Base-by-base conservation (phyloP, 305 asterid genomes). In the Fraxinus velutina region DNA sequence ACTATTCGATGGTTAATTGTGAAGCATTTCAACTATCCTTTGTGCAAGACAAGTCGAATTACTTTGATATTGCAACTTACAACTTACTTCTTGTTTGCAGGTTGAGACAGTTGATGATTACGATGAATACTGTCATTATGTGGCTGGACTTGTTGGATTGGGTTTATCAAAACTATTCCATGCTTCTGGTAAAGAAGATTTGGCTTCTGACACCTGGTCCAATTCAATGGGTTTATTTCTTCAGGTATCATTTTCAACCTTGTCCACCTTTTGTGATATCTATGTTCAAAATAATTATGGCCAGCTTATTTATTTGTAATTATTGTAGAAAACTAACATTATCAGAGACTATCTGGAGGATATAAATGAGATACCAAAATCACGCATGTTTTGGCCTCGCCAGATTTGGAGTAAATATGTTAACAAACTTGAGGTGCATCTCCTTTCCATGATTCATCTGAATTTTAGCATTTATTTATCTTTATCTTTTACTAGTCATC, bases 361-460 rank as follows among this genome's bases (percentile, higher is more conserved):
- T 83, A 94, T 96, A 79, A 96, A 96, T 75, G 99, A 96, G 96
- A 87, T 96, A 82, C 99, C 99, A 71, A 96, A 93, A 86, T 91
- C 98, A 37, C 98, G 99, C 24, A 93, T 96, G 99, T 96, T 96
- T 88, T 96, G 99, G 99, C 99, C 99, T 82, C 97, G 95, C 64
- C 87, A 96, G 83, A 94, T 94, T 36, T 96, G 99, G 98, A 87
- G 95, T 86, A 94, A 92, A 92, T 96, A 96, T 85, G 98, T 87
- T 32, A 85, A 90, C 88, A 96, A 96, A 89, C 98, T 95, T 80
- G 99, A 95, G 97, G 98, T 94, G 79, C 78, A 72, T 82, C 24
- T 57, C 75, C 83, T 79, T 52, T 8, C 78, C 36, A 29, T 29
- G 19, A 33, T 13, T 12, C 21, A 29, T 68, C 39, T 68, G 74